Evolutionary conservation across 2,329 filamentous ascomycete species (phyloP), one percentile per base, ranked within the genome.

Genomic region (Cucurbitaria berberidis): DNA sequence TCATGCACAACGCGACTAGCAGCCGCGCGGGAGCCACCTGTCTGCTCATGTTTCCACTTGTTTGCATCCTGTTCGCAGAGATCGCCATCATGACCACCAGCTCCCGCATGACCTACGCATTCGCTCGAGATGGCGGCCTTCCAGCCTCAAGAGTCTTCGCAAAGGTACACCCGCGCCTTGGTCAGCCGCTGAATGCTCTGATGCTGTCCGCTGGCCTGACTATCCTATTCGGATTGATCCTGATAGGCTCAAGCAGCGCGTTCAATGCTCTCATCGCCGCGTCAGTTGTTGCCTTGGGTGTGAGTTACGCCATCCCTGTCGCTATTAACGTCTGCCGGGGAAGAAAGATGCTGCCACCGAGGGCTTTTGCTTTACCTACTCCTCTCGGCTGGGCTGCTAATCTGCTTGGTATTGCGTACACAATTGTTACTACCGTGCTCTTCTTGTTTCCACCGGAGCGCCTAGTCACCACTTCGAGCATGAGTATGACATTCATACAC

Each of bases 261-360:
- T 90, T 91, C 74, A 89, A 88, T 36, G 88, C 88, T 13, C 89
- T 91, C 61, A 81, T 89, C 1, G 85, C 87, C 0, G 84, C 88
- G 0, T 88, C 87, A 0, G 89, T 92, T 0, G 88, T 91, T 7
- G 84, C 88, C 1, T 80, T 93, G 0, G 85, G 87, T 6, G 76
- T 92, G 5, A 88, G 87, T 2, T 93, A 93, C 62, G 89, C 84
- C 5, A 89, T 93, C 34, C 90, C 89, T 0, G 84, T 90, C 41
- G 79, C 83, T 0, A 85, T 92, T 60, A 90, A 91, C 62, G 82
- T 86, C 51, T 70, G 89, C 1, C 84, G 86, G 1, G 87, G 88
- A 7, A 82, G 88, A 7, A 84, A 79, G 44, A 85, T 85, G 77
- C 76, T 91, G 6, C 89, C 88, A 0, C 75, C 76, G 2, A 77